Evolutionary conservation across 805 yeast genomes (phyloP), one percentile per base, ranked within the genome.

Genomic region (Lipomyces chichibuensis): DNA sequence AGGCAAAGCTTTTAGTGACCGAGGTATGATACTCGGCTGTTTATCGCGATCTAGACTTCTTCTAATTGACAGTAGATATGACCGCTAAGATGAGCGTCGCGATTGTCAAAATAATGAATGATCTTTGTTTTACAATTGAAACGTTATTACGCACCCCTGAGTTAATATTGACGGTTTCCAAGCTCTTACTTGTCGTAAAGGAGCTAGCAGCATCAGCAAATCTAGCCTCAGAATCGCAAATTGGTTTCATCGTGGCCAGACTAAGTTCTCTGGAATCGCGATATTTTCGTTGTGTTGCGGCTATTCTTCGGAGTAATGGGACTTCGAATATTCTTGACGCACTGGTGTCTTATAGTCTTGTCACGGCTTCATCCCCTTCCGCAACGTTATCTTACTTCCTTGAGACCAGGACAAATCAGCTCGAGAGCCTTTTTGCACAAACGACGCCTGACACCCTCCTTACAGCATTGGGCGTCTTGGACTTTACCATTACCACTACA

Each of bases 301-400:
- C 43, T 3, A 55, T 60, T 27, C 60, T 67, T 11, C 43, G 49
- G 6, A 58, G 60, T 8, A 29, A 63, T 14, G 25, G 54, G 14
- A n/a, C 65, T 7, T 25, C 70, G 4, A 55, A 11, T 17, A 53
- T 67, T 13, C 67, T 64, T 29, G 67, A 67, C 52, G 67, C 67
- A 3, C 55, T 67, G 3, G 67, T 64, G 6, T 53, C 65, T 3
- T 54, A 64, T 51, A 52, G 62, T 53, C 57, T 67, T 2, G 64
- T 39, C 49, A 57, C 65, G 9, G 54, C 58, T 2, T 54, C 60
- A 11, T 46, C 65, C 3, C 25, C 65, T 14, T 60, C 61, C 29
- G 57, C 57, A 6, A 58, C 70, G 8, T 20, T 67, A 2, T 55
- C 57, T 3, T 52, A 64, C 51, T 63, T 65, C 35, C 61, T 67